These are phyloP conservation scores for Candida sp. DNA, from an alignment of 1,139 yeast species.

Conservation along the genomic window DNA sequence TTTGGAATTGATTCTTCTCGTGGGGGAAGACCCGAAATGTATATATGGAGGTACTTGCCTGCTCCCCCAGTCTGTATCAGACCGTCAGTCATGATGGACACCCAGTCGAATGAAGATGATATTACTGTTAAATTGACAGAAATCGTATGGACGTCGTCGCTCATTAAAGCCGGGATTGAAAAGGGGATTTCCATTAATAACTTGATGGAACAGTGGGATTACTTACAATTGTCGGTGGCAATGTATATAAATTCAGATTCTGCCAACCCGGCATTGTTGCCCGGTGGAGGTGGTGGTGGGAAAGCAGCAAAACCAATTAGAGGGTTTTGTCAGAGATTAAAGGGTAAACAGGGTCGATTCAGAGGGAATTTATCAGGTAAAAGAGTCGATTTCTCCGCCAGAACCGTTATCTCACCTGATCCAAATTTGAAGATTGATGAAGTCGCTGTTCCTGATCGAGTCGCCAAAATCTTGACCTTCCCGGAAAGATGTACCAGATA, in stretches of 20 bases:
- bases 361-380: constrained; percentile 98
- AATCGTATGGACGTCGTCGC: constrained; percentile 92
- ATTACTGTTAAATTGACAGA: constrained; percentile 94
- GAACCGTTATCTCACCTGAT: constrained; percentile 99
- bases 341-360: constrained; percentile 99
- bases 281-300: constrained; percentile 55
- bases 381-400: constrained; percentile 97
- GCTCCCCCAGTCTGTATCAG: constrained; percentile 99
- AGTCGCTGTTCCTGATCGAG: constrained; percentile 97
- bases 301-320: constrained; percentile 78
- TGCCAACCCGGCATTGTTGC: constrained; percentile 72
- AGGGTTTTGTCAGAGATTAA: constrained; percentile 94
- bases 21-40: constrained; percentile 95
- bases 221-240: constrained; percentile 90
- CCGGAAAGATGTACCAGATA: constrained; percentile 95
- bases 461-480: constrained; percentile 91
- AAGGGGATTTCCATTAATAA: constrained; percentile 91
- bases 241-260: constrained; percentile 97
- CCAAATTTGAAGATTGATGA: constrained; percentile 94
- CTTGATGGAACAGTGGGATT: constrained; percentile 99
- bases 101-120: constrained; percentile 96
- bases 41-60: constrained; percentile 95
- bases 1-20: constrained; percentile 85
- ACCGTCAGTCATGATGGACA: constrained; percentile 95
- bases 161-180: constrained; percentile 91